Base-by-base conservation (phyloP, 805 yeast species). In the Lipomyces kockii region DNA sequence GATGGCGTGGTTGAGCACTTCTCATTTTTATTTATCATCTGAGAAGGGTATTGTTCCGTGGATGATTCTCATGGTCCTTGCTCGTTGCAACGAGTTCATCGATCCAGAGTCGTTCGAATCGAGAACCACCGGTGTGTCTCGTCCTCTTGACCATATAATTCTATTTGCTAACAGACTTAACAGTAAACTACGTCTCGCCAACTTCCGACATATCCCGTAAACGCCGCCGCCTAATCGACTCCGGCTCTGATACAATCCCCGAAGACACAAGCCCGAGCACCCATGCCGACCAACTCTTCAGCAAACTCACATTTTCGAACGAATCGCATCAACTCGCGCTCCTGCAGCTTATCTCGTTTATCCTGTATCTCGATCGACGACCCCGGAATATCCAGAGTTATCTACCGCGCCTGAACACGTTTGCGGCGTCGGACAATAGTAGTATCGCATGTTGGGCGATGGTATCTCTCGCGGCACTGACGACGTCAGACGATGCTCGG, bases 391-490 rank as follows among this genome's bases (percentile, higher is more conserved):
- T 17, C 5, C 32, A 20, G 17, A 11, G 3, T 22, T n/a, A 11
- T 29, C 5, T 60, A 4, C 11, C 43, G 17, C 37, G 32, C 14
- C 27, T 63, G 12, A 53, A 9, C 17, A 12, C 35, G 20, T 17
- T 60, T 9, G 57, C 35, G 7, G 22, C 22, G n/a, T 61, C 65
- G 1, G 71, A 67, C n/a, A 49, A 63, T 22, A 25, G 29, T 14
- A 27, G 46, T 9, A 37, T 54, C 4, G 62, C 66, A 3, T 68
- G 69, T 3, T 68, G 71, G 71, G 69, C 71, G 5, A 61, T 65
- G 63, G 39, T 65, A 4, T 57, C 63, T 12, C 51, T 67, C 12
- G 54, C 64, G n/a, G 34, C 60, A 11, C 35, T 64, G 25, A n/a
- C 59, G 9, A 25, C 51, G 14, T 51, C 34, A 9, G n/a, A 9